Evolutionary conservation across 2,329 filamentous ascomycete species (phyloP).

Genomic region (Fusarium humuli): DNA sequence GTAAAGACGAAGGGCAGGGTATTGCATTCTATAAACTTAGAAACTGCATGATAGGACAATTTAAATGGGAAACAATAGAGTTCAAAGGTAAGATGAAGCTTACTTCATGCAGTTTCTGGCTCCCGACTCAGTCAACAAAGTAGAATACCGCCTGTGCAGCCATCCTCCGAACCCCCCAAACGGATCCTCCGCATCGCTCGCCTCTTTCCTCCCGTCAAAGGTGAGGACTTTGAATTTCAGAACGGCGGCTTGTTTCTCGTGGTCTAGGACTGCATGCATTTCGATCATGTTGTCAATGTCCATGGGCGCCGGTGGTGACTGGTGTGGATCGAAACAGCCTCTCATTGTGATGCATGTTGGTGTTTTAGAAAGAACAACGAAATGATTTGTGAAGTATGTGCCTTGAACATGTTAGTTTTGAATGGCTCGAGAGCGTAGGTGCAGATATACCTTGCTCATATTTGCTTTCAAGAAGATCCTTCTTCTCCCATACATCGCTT

Average conservation of each 20-base stretch:
- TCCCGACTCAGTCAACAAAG: constrained; percentile 39
- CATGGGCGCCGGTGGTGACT: background rate
- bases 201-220: constrained; percentile 29
- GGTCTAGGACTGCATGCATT: constrained; percentile 15
- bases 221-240: constrained; percentile 24
- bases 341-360: constrained; percentile 28
- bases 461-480: constrained; percentile 26
- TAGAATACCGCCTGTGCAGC: constrained; percentile 34
- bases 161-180: constrained; percentile 35
- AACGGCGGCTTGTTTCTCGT: background rate
- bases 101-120: constrained; percentile 19
- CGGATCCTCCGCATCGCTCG: constrained; percentile 26
- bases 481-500: constrained; percentile 33
- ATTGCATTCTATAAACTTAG: no score
- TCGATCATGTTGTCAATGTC: constrained; percentile 33
- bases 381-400: constrained; percentile 40
- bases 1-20: no score
- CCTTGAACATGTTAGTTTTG: background rate
- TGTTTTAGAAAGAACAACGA: constrained; percentile 25
- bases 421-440: fast-evolving
- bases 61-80: no score
- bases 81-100: no score
- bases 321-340: constrained; percentile 28
- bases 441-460: constrained; percentile 33
- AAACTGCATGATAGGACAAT: no score